These are phyloP conservation scores for Brassica incana DNA, from an alignment of 345 rosid species.

Conservation along the genomic window DNA sequence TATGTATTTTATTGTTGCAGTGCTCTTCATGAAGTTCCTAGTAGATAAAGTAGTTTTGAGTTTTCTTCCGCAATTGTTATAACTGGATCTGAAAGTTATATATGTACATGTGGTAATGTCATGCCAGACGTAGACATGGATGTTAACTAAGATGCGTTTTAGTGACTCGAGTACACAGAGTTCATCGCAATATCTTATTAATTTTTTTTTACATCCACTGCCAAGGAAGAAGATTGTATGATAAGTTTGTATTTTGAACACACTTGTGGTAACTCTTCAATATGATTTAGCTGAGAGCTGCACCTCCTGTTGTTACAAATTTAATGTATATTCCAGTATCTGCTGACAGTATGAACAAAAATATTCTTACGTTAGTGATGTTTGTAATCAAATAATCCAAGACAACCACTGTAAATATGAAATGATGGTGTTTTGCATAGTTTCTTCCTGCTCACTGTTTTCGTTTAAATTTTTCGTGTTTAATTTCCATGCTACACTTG, in stretches of 20 bases:
- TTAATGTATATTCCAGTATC: not conserved
- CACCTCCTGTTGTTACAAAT: conserved; percentile 13
- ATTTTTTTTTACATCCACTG: no score
- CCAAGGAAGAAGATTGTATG: not conserved
- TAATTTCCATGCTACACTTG: not conserved
- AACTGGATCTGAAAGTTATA: not conserved
- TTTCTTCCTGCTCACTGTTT: not conserved
- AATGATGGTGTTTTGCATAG: not conserved
- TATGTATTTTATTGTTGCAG: conserved; percentile 27
- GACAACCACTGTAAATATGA: no score
- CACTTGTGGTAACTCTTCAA: conserved; percentile 2
- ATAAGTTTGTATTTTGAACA: not conserved
- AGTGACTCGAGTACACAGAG: not conserved
- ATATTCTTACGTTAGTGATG: not conserved
- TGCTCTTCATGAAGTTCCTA: not conserved
- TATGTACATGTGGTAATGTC: not conserved
- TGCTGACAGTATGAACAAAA: not conserved
- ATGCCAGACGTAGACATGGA: not conserved
- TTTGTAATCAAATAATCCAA: not conserved
- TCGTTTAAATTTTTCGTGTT: not conserved
- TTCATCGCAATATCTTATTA: no score
- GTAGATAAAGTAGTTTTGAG: not conserved
- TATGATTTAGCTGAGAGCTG: not conserved
- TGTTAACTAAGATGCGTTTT: not conserved
- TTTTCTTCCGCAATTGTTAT: not conserved